phyloP scores from a whole-genome alignment of 1,284 basidiomycete genomes.

The Malassezia brasiliensis region DNA sequence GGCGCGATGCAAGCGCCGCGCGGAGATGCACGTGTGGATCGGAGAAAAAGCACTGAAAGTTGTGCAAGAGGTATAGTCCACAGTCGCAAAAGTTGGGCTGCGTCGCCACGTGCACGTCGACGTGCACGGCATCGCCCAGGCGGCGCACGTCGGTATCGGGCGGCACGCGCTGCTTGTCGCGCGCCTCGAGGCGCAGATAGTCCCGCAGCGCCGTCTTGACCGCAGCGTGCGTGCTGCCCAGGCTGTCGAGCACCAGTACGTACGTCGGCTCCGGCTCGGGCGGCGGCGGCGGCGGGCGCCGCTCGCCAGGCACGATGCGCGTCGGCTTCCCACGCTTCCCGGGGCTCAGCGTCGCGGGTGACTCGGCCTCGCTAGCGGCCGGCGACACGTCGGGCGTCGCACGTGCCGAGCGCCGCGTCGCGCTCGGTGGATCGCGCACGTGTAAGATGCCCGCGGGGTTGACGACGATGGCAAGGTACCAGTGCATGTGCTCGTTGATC shows the following conservation, averaged over 20 bases:
- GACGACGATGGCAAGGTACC: constrained; percentile 91
- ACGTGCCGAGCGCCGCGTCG: neutral
- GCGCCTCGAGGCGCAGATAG: constrained; percentile 71
- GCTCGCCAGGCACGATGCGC: constrained; percentile 1
- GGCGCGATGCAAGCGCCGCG: constrained; percentile 6
- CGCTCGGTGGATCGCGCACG: neutral
- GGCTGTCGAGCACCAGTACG: constrained; percentile 61
- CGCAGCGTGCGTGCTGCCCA: constrained; percentile 61
- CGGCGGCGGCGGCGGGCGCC: neutral
- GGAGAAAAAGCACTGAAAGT: constrained; percentile 38
- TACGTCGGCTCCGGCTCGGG: constrained; percentile 18
- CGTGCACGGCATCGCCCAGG: constrained; percentile 18
- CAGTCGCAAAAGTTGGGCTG: constrained; percentile 80
- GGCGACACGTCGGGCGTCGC: neutral
- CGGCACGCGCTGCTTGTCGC: constrained; percentile 59
- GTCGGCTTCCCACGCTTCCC: neutral
- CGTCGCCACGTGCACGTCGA: constrained; percentile 51
- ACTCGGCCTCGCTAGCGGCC: neutral
- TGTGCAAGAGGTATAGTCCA: constrained; percentile 52
- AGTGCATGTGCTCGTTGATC: constrained; percentile 92
- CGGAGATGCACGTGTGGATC: constrained; percentile 25
- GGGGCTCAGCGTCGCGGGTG: neutral
- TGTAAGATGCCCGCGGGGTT: constrained; percentile 56
- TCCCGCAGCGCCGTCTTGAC: constrained; percentile 58
- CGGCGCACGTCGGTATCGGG: constrained; percentile 5